A percentile compares a stretch with the other conserved stretches of the same genome.
Conservation (phyloP, 2,329 filamentous ascomycete genomes). For the Cordyceps fumosorosea region DNA sequence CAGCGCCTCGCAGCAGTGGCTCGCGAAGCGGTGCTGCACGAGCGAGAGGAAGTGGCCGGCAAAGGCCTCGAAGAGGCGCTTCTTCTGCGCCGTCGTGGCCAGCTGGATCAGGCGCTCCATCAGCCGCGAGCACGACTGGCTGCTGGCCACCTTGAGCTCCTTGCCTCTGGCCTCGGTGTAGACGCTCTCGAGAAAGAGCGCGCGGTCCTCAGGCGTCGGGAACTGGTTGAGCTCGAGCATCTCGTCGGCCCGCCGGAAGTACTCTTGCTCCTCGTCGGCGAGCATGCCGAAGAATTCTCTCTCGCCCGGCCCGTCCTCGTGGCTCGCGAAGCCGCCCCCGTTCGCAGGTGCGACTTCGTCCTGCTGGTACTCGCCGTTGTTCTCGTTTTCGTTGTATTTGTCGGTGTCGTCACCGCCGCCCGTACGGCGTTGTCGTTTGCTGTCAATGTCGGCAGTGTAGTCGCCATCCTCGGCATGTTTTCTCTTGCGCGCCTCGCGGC, state of each 20-base stretch:
- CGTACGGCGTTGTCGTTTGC: slow-evolving; percentile 22
- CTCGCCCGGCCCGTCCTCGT: slow-evolving; percentile 36
- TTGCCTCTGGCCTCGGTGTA: slow-evolving; percentile 84
- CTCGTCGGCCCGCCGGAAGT: slow-evolving; percentile 85
- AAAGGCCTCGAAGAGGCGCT: slow-evolving; percentile 79
- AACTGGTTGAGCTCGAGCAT: slow-evolving; percentile 89
- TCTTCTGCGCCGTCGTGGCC: slow-evolving; percentile 73
- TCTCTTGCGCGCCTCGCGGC: slow-evolving; percentile 35
- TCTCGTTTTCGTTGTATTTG: slow-evolving; percentile 15
- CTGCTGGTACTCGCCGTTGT: background rate
- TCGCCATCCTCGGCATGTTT: slow-evolving; percentile 28
- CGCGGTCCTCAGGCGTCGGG: slow-evolving; percentile 63
- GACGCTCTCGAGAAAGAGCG: slow-evolving; percentile 70
- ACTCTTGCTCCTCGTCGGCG: slow-evolving; percentile 88
- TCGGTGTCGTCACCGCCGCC: slow-evolving; percentile 17
- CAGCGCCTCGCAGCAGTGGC: slow-evolving; percentile 92
- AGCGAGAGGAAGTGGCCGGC: slow-evolving; percentile 80
- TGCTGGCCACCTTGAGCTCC: slow-evolving; percentile 92
- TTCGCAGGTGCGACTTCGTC: slow-evolving; percentile 14
- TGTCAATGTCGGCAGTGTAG: slow-evolving; percentile 15
- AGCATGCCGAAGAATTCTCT: slow-evolving; percentile 88
- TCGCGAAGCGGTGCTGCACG: slow-evolving; percentile 91
- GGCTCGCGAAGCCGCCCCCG: slow-evolving; percentile 11
- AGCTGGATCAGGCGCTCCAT: slow-evolving; percentile 87
- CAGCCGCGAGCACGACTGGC: slow-evolving; percentile 87